A percentile compares a stretch with the other conserved stretches of the same genome.
phyloP scores from a whole-genome alignment of 2,329 filamentous ascomycete species.

The Talaromyces sp. region DNA sequence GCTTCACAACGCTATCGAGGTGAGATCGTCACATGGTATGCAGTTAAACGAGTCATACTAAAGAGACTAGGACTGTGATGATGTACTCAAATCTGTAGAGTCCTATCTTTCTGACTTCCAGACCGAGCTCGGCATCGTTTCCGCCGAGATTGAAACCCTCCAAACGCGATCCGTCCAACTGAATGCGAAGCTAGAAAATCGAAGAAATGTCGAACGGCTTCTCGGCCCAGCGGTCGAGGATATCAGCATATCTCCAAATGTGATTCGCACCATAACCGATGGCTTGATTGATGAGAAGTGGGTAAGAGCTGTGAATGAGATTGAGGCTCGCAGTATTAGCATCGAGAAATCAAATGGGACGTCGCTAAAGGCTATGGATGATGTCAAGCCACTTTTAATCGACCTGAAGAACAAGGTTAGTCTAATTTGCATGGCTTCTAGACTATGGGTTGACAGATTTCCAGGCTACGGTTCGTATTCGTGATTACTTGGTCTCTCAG shows the following conservation, averaged over 20 bases:
- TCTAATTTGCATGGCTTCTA: constrained; percentile 7
- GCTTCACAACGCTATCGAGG: constrained; percentile 76
- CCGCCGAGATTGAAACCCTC: constrained; percentile 88
- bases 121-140: constrained; percentile 85
- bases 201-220: constrained; percentile 82
- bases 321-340: constrained; percentile 71
- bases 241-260: constrained; percentile 76
- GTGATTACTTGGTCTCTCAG: constrained; percentile 89
- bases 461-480: constrained; percentile 83
- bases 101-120: constrained; percentile 89
- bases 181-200: constrained; percentile 80
- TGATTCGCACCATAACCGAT: constrained; percentile 81
- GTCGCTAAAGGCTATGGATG: constrained; percentile 70
- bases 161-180: constrained; percentile 81
- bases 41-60: not conserved
- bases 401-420: constrained; percentile 75
- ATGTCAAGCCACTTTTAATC: constrained; percentile 78
- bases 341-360: constrained; percentile 64
- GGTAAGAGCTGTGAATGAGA: constrained; percentile 74
- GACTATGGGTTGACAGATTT: constrained; percentile 12
- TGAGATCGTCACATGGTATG: constrained; percentile 22
- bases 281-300: constrained; percentile 87
- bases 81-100: constrained; percentile 89
- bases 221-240: constrained; percentile 88
- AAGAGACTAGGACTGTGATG: constrained; percentile 67